Conservation (phyloP, 805 yeast species). For the Wickerhamomyces mucosus region DNA sequence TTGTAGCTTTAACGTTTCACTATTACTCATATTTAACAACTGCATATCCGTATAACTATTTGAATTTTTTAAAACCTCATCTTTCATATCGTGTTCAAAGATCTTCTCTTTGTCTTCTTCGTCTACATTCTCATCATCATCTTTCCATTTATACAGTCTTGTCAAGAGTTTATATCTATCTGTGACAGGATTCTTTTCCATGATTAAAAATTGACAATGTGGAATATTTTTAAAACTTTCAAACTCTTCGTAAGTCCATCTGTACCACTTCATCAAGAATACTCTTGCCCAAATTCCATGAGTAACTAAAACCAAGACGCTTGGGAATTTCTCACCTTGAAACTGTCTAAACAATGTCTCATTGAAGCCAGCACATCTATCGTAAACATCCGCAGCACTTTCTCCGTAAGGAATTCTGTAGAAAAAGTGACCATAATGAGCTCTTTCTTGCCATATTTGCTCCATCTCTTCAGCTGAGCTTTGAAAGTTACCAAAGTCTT, state of each 20-base stretch:
- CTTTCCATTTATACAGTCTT: slow-evolving; percentile 62
- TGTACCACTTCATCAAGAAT: slow-evolving; percentile 86
- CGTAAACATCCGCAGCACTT: slow-evolving; percentile 93
- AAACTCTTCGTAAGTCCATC: slow-evolving; percentile 87
- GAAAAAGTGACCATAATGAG: slow-evolving; percentile 81
- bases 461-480: slow-evolving; percentile 69
- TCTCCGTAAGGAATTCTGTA: slow-evolving; percentile 91
- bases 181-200: slow-evolving; percentile 48
- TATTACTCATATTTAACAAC: slow-evolving; percentile 1
- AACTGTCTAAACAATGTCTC: slow-evolving; percentile 82
- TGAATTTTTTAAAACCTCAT: slow-evolving; percentile 16
- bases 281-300: slow-evolving; percentile 95
- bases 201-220: slow-evolving; percentile 73
- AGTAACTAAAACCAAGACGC: slow-evolving; percentile 73
- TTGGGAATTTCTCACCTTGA: slow-evolving; percentile 59
- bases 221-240: slow-evolving; percentile 77
- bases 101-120: neutral
- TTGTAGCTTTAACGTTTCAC: slow-evolving; percentile 22
- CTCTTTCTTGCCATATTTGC: slow-evolving; percentile 72
- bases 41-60: slow-evolving; percentile 17
- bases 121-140: slow-evolving; percentile 24
- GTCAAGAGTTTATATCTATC: slow-evolving; percentile 52
- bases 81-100: slow-evolving; percentile 14
- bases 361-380: slow-evolving; percentile 82
- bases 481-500: slow-evolving; percentile 92